Evolutionary conservation across 495 filamentous ascomycete species (phyloP).

Genomic region (Geoglossum glabrum): DNA sequence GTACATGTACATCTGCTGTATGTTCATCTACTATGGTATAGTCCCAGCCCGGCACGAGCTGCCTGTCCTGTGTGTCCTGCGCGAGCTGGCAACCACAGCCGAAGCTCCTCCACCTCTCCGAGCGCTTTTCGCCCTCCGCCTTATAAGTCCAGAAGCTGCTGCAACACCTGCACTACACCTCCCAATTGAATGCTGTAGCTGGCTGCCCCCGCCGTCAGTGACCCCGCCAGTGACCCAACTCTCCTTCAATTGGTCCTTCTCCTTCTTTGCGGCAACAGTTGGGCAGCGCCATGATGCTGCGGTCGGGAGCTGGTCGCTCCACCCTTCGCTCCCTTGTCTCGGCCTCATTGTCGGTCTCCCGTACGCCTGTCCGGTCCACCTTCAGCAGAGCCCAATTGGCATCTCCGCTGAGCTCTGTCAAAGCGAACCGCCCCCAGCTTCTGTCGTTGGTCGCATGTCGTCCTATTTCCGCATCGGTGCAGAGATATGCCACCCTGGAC

Average conservation of each 20-base stretch:
- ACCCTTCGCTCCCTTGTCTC: constrained; percentile 12
- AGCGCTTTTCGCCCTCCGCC: background rate
- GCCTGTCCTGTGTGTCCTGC: background rate
- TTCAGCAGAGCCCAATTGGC: constrained; percentile 9
- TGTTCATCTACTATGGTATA: no score
- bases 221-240: background rate
- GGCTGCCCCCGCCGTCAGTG: background rate
- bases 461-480: background rate
- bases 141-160: background rate
- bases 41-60: background rate
- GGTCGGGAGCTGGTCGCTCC: constrained; percentile 15
- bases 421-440: background rate
- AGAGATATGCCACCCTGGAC: constrained; percentile 10
- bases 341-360: constrained; percentile 7
- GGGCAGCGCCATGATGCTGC: constrained; percentile 14
- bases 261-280: background rate
- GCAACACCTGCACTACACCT: background rate
- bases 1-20: no score
- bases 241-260: background rate
- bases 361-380: constrained; percentile 5
- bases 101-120: background rate
- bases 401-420: background rate
- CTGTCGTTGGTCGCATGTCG: background rate
- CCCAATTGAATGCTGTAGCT: background rate
- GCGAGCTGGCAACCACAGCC: background rate